Percentiles rank a stretch among this genome's conserved stretches.
These are phyloP conservation scores for Aspergillus sclerotioniger DNA, from an alignment of 495 filamentous ascomycete species.

Conservation along the genomic window DNA sequence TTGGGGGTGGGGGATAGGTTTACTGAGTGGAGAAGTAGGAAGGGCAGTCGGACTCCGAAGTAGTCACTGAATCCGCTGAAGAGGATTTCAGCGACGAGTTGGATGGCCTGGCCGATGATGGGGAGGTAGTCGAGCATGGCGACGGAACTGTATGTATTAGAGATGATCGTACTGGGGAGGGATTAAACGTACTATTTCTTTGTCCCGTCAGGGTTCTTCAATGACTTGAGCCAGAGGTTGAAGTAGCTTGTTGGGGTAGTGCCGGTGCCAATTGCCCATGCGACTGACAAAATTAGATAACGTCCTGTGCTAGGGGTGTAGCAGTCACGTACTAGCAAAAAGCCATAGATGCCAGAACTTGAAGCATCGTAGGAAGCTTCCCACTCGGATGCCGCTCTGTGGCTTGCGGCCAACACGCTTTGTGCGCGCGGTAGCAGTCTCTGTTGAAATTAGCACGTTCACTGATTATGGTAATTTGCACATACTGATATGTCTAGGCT, in stretches of 20 bases:
- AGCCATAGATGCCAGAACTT: conserved; percentile 19
- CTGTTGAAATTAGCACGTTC: not conserved
- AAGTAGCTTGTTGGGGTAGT: conserved; percentile 17
- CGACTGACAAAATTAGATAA: no score
- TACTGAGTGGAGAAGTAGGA: conserved; percentile 16
- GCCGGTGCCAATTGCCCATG: conserved; percentile 15
- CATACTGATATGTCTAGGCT: conserved; percentile 12
- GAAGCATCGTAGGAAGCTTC: conserved; percentile 15
- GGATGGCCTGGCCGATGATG: conserved; percentile 17
- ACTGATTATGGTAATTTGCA: not conserved
- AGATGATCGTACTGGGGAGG: not conserved
- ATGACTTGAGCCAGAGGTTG: conserved; percentile 20
- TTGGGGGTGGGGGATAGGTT: no score
- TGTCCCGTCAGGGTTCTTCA: conserved; percentile 16
- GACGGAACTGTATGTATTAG: conserved; percentile 8
- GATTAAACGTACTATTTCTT: conserved; percentile 19
- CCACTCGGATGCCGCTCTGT: conserved; percentile 12
- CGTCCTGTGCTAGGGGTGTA: no score
- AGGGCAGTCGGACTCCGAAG: conserved; percentile 14
- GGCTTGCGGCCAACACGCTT: conserved; percentile 13
- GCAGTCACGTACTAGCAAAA: conserved; percentile 14
- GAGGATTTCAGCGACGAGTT: conserved; percentile 18
- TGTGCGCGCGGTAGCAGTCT: conserved; percentile 12
- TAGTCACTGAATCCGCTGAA: conserved; percentile 20
- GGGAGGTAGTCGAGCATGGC: conserved; percentile 20